Percentiles rank a stretch among this genome's conserved stretches.
These are phyloP conservation scores for Diospyros kaki DNA, from an alignment of 148 eudicot species.

Conservation along the genomic window DNA sequence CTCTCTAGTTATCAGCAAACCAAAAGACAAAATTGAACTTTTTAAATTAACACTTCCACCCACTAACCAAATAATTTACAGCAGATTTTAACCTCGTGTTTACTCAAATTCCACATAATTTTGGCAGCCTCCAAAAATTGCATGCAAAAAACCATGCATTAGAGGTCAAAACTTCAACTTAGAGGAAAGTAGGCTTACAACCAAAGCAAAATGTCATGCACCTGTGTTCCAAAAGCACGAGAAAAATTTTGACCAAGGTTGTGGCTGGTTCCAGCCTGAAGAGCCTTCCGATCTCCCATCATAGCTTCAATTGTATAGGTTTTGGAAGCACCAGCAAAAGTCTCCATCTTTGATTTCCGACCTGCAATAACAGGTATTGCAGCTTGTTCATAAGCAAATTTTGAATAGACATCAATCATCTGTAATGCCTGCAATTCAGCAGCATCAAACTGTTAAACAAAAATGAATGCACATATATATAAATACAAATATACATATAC, in stretches of 20 bases:
- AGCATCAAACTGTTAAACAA: constrained; percentile 23
- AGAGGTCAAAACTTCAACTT: background rate
- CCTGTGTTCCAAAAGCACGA: constrained; percentile 97
- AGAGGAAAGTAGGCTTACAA: background rate
- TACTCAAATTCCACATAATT: background rate
- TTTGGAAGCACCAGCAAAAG: constrained; percentile 93
- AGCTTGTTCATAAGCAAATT: constrained; percentile 90
- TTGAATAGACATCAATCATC: constrained; percentile 89
- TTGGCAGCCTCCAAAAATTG: background rate
- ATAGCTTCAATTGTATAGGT: constrained; percentile 99
- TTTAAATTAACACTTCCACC: background rate
- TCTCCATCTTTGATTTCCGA: constrained; percentile 89
- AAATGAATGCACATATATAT: background rate
- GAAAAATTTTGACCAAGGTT: constrained; percentile 98
- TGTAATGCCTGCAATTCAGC: constrained; percentile 76
- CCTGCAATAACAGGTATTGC: constrained; percentile 98
- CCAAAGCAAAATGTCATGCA: constrained; percentile 10
- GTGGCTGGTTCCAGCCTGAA: constrained; percentile 99
- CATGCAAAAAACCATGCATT: background rate
- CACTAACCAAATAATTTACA: background rate
- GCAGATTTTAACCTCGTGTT: background rate
- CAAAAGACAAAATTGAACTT: no score
- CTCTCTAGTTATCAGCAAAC: background rate
- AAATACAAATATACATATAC: no score
- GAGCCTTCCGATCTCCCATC: constrained; percentile 99